Base-by-base conservation (phyloP, 805 yeast species). In the Spathaspora arborariae region DNA sequence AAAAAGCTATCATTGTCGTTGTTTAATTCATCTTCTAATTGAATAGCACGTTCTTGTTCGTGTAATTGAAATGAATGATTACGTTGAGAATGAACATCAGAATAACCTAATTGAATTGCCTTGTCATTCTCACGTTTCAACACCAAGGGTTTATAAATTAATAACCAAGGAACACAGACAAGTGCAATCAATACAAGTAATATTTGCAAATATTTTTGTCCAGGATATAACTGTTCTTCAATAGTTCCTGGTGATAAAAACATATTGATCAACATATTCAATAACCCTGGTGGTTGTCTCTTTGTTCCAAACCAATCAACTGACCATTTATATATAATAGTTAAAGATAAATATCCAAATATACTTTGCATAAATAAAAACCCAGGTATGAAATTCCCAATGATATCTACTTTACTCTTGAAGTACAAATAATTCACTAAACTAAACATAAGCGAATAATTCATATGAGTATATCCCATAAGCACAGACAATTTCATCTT, bases 391-490 rank as follows among this genome's bases (percentile, higher is more conserved):
- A 84, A 85, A 57, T 84, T 84, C 51, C 89, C 90, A 44, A 84
- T 64, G 42, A 85, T 79, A 58, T 85, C 89, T 51, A 84, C 78
- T 55, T 65, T 65, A 10, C 85, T 79, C 37, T 76, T 68, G 69
- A 82, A 83, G 55, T 74, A 73, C 27, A 76, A 54, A 51, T 76
- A 79, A 56, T 85, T 85, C 21, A 79, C 87, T 51, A 83, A 67
- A n/a, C 88, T 80, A 58, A 82, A 83, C 65, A 78, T 65, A 57
- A 78, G 80, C 0, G 89, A 83, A 59, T 85, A 85, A 19, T 82
- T 72, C 91, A 85, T 85, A 61, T 85, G 91, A 40, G 77, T 67
- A 59, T 80, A 84, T 20, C 91, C 91, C 86, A 85, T 82, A 47
- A 85, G 67, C 50, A 85, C 81, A 1, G 90, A 84, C 48, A 85